These are phyloP conservation scores for Populus pruinosa DNA, from an alignment of 345 rosid genomes.

Conservation along the genomic window DNA sequence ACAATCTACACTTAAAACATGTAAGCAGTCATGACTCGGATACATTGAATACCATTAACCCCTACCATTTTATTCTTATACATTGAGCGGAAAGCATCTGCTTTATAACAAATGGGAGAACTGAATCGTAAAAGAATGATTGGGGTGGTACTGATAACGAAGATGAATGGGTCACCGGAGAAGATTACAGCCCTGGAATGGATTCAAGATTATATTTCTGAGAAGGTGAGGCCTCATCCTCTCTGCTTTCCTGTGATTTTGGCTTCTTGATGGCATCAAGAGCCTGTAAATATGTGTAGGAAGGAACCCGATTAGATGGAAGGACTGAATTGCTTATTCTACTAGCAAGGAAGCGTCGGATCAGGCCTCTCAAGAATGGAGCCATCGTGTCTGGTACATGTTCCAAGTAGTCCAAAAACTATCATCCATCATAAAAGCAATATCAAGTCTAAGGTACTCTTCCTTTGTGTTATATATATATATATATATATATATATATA, in stretches of 20 bases:
- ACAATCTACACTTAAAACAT: neutral
- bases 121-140: conserved; percentile 14
- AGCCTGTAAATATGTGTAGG: conserved; percentile 64
- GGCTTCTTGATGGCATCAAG: conserved; percentile 63
- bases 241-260: conserved; percentile 47
- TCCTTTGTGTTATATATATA: too few species aligned
- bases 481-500: too few species aligned
- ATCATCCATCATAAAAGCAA: conserved; percentile 50
- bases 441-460: neutral
- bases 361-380: conserved; percentile 84
- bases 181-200: conserved; percentile 71
- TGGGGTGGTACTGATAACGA: conserved; percentile 3
- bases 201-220: conserved; percentile 87
- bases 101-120: conserved; percentile 2
- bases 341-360: conserved; percentile 94
- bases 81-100: neutral
- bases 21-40: neutral
- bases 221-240: conserved; percentile 41
- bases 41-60: neutral
- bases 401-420: conserved; percentile 82
- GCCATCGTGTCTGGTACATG: conserved; percentile 95
- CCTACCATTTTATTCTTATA: neutral
- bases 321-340: conserved; percentile 77
- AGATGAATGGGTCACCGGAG: conserved; percentile 6
- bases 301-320: conserved; percentile 49